Evolutionary conservation across 2,329 filamentous ascomycete genomes (phyloP).

Genomic region (Camillea tinctor): DNA sequence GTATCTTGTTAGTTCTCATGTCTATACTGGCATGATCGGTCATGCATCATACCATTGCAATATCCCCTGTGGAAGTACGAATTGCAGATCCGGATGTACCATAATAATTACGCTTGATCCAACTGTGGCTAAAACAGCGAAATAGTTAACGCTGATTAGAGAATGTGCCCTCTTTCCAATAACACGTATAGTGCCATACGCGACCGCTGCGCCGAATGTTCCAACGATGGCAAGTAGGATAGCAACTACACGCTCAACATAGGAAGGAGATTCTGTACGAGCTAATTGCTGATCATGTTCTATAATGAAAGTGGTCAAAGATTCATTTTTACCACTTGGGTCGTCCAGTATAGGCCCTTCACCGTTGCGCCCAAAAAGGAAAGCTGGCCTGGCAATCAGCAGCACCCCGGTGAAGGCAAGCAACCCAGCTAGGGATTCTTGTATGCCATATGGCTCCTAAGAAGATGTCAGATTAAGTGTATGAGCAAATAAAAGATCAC

Average conservation of each 20-base stretch:
- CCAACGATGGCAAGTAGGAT: conserved; percentile 66
- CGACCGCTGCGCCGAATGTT: conserved; percentile 65
- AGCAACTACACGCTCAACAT: conserved; percentile 63
- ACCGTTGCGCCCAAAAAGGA: conserved; percentile 46
- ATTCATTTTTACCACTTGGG: neutral
- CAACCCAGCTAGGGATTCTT: conserved; percentile 67
- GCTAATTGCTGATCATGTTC: conserved; percentile 18
- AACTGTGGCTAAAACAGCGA: conserved; percentile 64
- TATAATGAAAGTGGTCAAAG: conserved; percentile 6
- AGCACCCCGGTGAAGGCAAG: conserved; percentile 71
- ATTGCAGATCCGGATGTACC: conserved; percentile 39
- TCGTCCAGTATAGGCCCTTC: conserved; percentile 1
- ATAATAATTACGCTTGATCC: conserved; percentile 62
- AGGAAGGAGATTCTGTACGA: conserved; percentile 39
- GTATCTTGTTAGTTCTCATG: conserved; percentile 19
- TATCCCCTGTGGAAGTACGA: conserved; percentile 34
- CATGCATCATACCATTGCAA: conserved; percentile 45
- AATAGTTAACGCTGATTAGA: conserved; percentile 76
- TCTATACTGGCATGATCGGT: neutral
- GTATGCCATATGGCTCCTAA: conserved; percentile 69
- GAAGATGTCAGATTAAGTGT: conserved; percentile 32
- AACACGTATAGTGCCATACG: conserved; percentile 71
- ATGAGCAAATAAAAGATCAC: too few species aligned
- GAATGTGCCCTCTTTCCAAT: conserved; percentile 75
- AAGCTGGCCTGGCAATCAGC: conserved; percentile 69